Evolutionary conservation across 2,329 filamentous ascomycete species (phyloP).

Genomic region (Fusarium mangiferae): DNA sequence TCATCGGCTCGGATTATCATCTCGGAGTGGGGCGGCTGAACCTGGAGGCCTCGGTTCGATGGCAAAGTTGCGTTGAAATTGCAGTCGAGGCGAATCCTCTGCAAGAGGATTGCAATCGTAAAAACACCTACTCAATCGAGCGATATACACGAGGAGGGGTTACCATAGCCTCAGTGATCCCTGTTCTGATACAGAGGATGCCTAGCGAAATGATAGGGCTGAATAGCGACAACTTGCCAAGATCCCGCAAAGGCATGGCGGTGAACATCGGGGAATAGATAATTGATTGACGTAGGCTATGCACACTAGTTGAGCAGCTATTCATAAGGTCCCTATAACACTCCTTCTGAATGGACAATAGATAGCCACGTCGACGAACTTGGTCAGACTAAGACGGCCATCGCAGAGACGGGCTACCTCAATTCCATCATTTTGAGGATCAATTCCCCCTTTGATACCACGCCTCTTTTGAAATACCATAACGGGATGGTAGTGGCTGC

Average conservation of each 20-base stretch:
- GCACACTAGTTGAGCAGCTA: background rate
- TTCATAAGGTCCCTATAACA: background rate
- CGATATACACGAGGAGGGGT: background rate
- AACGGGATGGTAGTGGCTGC: background rate
- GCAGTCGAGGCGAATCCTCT: background rate
- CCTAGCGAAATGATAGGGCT: slow-evolving; percentile 4
- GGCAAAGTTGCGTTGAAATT: background rate
- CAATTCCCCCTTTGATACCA: background rate
- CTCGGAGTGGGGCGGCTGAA: slow-evolving; percentile 6
- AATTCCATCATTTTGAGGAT: background rate
- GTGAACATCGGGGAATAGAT: background rate
- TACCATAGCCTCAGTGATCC: background rate
- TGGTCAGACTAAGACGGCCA: background rate
- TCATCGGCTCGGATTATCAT: slow-evolving; percentile 24
- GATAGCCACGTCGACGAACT: background rate
- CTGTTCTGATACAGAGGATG: background rate
- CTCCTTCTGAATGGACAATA: fast-evolving
- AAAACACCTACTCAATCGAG: background rate
- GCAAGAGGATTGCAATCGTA: fast-evolving
- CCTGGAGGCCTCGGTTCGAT: background rate
- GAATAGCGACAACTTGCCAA: background rate
- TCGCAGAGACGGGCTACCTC: background rate
- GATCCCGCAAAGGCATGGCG: background rate
- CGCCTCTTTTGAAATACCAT: background rate
- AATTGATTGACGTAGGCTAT: background rate